These are phyloP conservation scores for Aspergillus floridensis DNA, from an alignment of 2,329 filamentous ascomycete genomes.

Conservation along the genomic window DNA sequence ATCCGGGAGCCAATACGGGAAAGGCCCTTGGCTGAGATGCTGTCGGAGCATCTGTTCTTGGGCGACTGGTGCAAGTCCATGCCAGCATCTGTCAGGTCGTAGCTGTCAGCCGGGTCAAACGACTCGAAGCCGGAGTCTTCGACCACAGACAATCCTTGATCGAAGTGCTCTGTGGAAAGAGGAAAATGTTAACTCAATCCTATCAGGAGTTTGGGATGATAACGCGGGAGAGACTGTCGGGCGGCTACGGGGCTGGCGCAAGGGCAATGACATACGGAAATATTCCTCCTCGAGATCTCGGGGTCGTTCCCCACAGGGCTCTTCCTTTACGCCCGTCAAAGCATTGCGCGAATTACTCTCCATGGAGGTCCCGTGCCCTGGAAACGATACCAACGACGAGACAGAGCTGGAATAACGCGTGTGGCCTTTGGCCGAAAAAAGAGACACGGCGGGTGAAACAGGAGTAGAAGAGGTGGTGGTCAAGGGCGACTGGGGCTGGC, in stretches of 20 bases:
- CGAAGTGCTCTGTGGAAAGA: constrained; percentile 36
- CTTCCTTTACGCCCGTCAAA: constrained; percentile 81
- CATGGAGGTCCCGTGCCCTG: constrained; percentile 49
- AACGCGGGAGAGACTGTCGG: neutral
- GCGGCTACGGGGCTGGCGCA: constrained; percentile 12
- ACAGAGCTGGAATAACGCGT: constrained; percentile 61
- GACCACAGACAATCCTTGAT: constrained; percentile 28
- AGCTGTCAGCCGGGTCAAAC: constrained; percentile 33
- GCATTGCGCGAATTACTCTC: constrained; percentile 60
- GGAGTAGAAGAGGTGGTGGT: constrained; percentile 37
- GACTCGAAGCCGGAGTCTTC: constrained; percentile 32
- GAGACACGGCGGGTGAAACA: constrained; percentile 40
- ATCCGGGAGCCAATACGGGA: constrained; percentile 67
- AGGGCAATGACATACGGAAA: constrained; percentile 62
- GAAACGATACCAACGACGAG: constrained; percentile 69
- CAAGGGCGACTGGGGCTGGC: constrained; percentile 31
- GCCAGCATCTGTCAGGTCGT: constrained; percentile 61
- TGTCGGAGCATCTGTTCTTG: constrained; percentile 55
- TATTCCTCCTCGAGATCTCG: constrained; percentile 59
- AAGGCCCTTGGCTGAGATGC: constrained; percentile 47
- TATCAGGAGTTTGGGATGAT: constrained; percentile 2
- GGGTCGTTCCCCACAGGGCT: constrained; percentile 66
- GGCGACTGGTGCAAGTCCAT: constrained; percentile 56
- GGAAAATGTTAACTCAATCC: constrained; percentile 11
- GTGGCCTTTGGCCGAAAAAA: constrained; percentile 40